Evolutionary conservation across 805 yeast genomes (phyloP), one percentile per base, ranked within the genome.

Genomic region (Candida vaughaniae): DNA sequence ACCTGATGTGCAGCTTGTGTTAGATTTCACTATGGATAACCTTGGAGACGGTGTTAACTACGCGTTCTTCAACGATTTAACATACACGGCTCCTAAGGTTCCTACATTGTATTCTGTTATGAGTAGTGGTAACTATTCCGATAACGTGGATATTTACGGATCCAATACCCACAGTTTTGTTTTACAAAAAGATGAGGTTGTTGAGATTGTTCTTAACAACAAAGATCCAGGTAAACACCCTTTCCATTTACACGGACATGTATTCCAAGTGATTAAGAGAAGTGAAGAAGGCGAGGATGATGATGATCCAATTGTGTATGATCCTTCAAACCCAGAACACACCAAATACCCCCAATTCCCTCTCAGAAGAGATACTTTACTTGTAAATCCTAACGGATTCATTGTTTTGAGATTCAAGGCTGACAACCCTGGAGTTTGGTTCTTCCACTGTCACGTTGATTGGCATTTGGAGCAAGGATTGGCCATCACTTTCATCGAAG

Each of bases 381-480:
- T 80, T 52, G 86, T 85, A 31, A 76, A 80, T 57, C 89, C 95
- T 18, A 85, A 85, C 56, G 89, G 96, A 2, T 82, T 86, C 67
- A 75, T 89, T 54, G 90, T 87, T 22, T 56, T 91, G 45, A 78
- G 98, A 58, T 91, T 89, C 73, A 78, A 76, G 55, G 95, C 98
- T 36, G 82, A 85, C 59, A 93, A 93, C 62, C 99, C 98, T 22
- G 99, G 99, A 70, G 90, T 90, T 29, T 91, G 98, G 99, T 78
- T 82, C 62, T 93, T 93, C 95, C 99, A 91, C 69, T 91, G 99
- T 66, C 99, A 91, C 62, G 85, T 93, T 55, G 98, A 93, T 62
- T 91, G 99, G 99, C 99, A 93, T 69, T 76, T 91, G 72, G 75
- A 81, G 55, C 98, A 93, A 71, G 99, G 99, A 55, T 75, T 91